phyloP scores from a whole-genome alignment of 257 asterid species.

The Solanum habrochaites region DNA sequence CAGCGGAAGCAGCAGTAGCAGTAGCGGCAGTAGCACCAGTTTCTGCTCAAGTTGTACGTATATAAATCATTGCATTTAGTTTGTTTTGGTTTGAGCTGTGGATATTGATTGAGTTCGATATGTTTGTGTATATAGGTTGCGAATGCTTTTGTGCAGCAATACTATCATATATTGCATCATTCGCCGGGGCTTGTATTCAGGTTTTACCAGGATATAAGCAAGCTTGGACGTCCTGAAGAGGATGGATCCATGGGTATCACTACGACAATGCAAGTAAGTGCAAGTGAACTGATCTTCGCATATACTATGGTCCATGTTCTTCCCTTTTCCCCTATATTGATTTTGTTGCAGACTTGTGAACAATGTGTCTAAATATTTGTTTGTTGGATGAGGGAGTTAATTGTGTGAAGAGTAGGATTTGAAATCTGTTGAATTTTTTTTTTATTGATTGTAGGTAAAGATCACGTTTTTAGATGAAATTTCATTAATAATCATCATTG shows the following conservation, averaged over 20 bases:
- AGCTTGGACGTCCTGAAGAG: constrained; percentile 75
- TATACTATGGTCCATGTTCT: neutral
- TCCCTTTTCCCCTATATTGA: neutral
- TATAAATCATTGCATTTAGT: neutral
- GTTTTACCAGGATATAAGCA: constrained; percentile 79
- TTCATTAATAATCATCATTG: neutral
- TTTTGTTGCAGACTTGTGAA: neutral
- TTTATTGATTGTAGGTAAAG: neutral
- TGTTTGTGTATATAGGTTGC: constrained; percentile 45
- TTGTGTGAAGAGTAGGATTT: neutral
- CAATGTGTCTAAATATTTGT: neutral
- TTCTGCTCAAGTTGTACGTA: constrained; percentile 60
- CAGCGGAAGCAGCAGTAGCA: constrained; percentile 25
- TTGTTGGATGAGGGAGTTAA: neutral
- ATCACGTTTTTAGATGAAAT: neutral
- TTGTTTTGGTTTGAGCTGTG: neutral
- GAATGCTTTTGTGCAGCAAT: constrained; percentile 81
- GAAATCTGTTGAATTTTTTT: neutral
- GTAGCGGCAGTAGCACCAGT: constrained; percentile 24
- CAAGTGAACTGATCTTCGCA: neutral
- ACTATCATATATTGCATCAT: constrained; percentile 69
- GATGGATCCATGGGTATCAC: constrained; percentile 73
- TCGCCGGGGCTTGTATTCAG: constrained; percentile 65
- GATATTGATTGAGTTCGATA: neutral
- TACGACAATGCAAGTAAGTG: constrained; percentile 70